phyloP scores from a whole-genome alignment of 78 protist species.

The Dictyostelium citrinum region DNA sequence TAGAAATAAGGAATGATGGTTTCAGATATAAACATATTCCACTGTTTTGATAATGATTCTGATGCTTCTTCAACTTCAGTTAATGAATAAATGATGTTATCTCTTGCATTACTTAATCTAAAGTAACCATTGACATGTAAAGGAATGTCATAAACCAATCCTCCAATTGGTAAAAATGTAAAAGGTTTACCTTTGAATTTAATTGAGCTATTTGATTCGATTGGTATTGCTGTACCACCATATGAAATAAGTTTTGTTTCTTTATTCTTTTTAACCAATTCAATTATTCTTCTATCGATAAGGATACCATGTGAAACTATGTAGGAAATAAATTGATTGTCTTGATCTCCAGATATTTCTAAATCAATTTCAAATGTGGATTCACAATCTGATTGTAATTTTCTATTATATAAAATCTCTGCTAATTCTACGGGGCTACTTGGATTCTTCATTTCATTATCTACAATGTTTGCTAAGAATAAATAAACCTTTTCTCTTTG shows the following conservation, averaged over 20 bases:
- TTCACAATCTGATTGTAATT: neutral
- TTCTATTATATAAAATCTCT: neutral
- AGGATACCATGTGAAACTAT: neutral
- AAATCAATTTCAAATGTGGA: neutral
- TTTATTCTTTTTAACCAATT: neutral
- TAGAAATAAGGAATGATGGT: neutral
- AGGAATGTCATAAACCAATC: neutral
- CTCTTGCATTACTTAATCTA: slow-evolving; percentile 23
- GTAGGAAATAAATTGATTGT: neutral
- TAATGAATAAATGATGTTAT: neutral
- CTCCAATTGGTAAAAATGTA: slow-evolving; percentile 43
- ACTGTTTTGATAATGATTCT: neutral
- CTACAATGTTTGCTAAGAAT: neutral
- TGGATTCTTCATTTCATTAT: neutral
- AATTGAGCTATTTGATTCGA: neutral
- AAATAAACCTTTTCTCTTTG: neutral
- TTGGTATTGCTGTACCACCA: slow-evolving; percentile 49
- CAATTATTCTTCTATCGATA: neutral
- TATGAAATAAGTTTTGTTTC: slow-evolving; percentile 22
- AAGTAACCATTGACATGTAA: slow-evolving; percentile 35
- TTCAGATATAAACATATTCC: neutral
- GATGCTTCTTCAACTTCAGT: neutral
- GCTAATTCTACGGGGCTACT: neutral
- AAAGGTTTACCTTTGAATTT: slow-evolving; percentile 35
- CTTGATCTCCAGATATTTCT: neutral